Evolutionary conservation across 2,329 filamentous ascomycete genomes (phyloP), one percentile per base, ranked within the genome.

Genomic region (Talaromyces islandicus): DNA sequence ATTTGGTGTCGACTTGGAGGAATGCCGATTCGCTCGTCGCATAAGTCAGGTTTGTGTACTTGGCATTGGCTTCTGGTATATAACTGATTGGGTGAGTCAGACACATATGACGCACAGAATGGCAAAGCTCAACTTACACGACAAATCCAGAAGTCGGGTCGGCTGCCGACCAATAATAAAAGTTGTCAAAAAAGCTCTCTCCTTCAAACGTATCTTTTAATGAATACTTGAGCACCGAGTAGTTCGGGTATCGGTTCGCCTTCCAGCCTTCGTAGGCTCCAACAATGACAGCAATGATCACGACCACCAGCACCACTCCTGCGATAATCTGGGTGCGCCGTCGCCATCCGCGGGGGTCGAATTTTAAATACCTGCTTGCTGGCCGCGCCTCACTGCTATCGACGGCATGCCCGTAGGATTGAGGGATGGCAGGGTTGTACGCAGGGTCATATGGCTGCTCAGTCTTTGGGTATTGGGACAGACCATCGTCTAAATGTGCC

Each of bases 1-100:
- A 82, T 1, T 78, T 79, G 11, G 84, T 85, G 69, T 89, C 86
- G 55, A 89, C 86, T 50, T 75, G 78, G 30, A 89, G 69, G 19
- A 88, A 66, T 10, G 85, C 85, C 0, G 82, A 78, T 43, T 74
- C 72, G 1, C 76, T 66, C 1, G 81, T 80, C 6, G 85, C 83
- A 65, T 83, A 84, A 0, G 87, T 89, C 32, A 89, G 78, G 72
- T 89, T 89, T 6, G 73, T 61, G 14, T 56, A 56, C 2, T 54
- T 62, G 1, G 75, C 71, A 1, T 75, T 70, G 0, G 68, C 59
- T 52, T 69, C 66, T 63, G 76, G 71, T 21, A 81, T 77, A 43
- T 61, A 61, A 32, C 59, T 60, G 9, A 29, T 14, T 14, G 7
- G 19, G 2, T 19, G 43, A 46, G 54, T 60, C 25, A 56, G 54